Base-by-base conservation (phyloP, 1,139 yeast genomes). In the Lodderomyces beijingensis region DNA sequence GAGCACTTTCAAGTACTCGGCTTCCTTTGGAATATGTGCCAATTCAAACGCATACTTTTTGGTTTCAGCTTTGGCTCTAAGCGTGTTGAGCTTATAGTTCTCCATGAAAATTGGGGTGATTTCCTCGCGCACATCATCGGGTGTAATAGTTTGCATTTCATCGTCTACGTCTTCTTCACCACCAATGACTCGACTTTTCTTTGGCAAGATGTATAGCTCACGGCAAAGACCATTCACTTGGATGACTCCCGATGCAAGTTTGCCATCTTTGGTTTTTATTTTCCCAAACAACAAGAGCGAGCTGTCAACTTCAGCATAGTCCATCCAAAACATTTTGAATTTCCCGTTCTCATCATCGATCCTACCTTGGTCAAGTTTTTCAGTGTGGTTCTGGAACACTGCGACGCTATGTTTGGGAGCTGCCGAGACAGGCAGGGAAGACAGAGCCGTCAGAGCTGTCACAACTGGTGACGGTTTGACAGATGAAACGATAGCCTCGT, bases 1-100 rank as follows among this genome's bases (percentile, higher is more conserved):
- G 31, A 83, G 56, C 4, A 89, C 79, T 51, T 87, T 84, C 47
- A 91, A 65, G 49, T 91, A 93, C 36, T 86, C 89, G 1, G 88
- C 62, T 46, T 84, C 86, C 38, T 73, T 71, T 10, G 97, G 97
- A 14, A 91, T 73, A 13, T 77, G 85, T 0, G 84, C 76, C 24
- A 84, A 56, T 50, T 89, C 97, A 62, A 91, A 91, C 2, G 96
- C 94, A 57, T 91, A 91, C 53, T 86, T 87, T 68, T 70, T 83
- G 7, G 51, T 63, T 45, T 78, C 83, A 0, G 89, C 79, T 55
- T 80, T 86, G 9, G 93, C 77, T 42, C 77, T 79, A 39, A 86
- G 66, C 27, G 69, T 65, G 5, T 69, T 70, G 26, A 88, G 60
- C 0, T 85, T 86, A 45, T 67, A 78, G 42, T 76, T 74, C 10